Percentiles rank a stretch among this genome's conserved stretches.
Evolutionary conservation across 2,329 filamentous ascomycete genomes (phyloP).

Genomic region (Aspergillus vadensis): DNA sequence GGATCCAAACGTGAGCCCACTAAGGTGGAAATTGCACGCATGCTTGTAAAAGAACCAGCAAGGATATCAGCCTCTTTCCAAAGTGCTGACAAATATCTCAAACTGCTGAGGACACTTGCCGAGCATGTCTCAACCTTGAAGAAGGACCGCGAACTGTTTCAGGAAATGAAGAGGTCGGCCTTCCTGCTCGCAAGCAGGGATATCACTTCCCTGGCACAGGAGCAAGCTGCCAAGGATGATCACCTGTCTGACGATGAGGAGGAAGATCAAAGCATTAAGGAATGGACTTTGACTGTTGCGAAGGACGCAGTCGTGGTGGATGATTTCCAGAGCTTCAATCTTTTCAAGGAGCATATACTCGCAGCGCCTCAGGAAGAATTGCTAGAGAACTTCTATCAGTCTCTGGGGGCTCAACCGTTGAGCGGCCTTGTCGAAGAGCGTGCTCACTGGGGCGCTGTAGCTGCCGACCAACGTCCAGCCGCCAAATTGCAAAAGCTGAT

Average conservation of each 20-base stretch:
- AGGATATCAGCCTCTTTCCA: constrained; percentile 78
- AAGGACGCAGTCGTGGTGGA: constrained; percentile 76
- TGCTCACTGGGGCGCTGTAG: constrained; percentile 67
- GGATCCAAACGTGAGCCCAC: constrained; percentile 91
- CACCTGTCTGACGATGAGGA: constrained; percentile 52
- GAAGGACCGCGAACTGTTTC: constrained; percentile 76
- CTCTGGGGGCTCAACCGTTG: constrained; percentile 75
- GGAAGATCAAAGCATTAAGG: constrained; percentile 67
- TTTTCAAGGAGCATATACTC: constrained; percentile 82
- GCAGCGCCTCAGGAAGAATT: constrained; percentile 87
- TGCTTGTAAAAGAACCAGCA: constrained; percentile 81
- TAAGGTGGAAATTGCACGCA: constrained; percentile 77
- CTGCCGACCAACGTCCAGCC: constrained; percentile 68
- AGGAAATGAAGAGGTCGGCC: constrained; percentile 70
- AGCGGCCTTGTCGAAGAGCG: constrained; percentile 78
- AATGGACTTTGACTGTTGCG: constrained; percentile 76
- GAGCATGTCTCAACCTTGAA: constrained; percentile 70
- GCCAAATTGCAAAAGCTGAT: constrained; percentile 75
- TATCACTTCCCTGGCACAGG: constrained; percentile 46
- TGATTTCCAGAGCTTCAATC: constrained; percentile 83
- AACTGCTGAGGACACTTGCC: constrained; percentile 76
- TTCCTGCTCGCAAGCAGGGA: constrained; percentile 86
- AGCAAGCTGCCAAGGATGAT: constrained; percentile 20
- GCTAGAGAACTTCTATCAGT: constrained; percentile 80
- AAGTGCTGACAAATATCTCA: constrained; percentile 81